A percentile compares a stretch with the other conserved stretches of the same genome.
phyloP scores from a whole-genome alignment of 2,329 filamentous ascomycete species.

The Colletotrichum sp. region DNA sequence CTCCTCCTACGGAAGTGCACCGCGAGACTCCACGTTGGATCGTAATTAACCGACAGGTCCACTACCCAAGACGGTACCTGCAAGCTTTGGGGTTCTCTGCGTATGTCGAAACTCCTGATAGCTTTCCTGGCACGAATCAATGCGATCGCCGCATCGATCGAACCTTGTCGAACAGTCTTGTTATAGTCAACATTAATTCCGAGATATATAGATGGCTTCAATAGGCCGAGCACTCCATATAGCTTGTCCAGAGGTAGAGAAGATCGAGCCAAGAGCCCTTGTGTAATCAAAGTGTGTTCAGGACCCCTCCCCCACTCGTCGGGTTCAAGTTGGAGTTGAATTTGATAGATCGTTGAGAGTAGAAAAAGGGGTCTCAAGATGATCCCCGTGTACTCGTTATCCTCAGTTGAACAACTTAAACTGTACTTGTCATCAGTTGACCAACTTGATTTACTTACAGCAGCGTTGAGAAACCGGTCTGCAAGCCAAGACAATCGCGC shows the following conservation, averaged over 20 bases:
- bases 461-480: fast-evolving
- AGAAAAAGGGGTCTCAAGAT: fast-evolving
- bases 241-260: neutral
- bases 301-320: neutral
- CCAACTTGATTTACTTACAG: fast-evolving
- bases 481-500: neutral
- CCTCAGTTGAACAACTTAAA: too few relatives aligned
- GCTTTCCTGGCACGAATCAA: neutral
- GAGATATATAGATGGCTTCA: fast-evolving
- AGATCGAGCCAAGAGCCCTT: neutral
- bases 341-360: fast-evolving
- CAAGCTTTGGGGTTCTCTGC: neutral
- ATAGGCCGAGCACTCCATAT: fast-evolving
- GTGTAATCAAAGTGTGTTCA: fast-evolving
- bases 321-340: fast-evolving
- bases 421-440: too few relatives aligned
- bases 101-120: fast-evolving
- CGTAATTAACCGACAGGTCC: fast-evolving
- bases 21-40: fast-evolving
- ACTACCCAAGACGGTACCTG: neutral
- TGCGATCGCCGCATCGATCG: neutral
- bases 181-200: neutral
- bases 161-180: neutral
- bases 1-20: fast-evolving
- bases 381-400: too few relatives aligned